Evolutionary conservation across 768 basidiomycete genomes (phyloP).

Genomic region (Phaeolepiota aurea): DNA sequence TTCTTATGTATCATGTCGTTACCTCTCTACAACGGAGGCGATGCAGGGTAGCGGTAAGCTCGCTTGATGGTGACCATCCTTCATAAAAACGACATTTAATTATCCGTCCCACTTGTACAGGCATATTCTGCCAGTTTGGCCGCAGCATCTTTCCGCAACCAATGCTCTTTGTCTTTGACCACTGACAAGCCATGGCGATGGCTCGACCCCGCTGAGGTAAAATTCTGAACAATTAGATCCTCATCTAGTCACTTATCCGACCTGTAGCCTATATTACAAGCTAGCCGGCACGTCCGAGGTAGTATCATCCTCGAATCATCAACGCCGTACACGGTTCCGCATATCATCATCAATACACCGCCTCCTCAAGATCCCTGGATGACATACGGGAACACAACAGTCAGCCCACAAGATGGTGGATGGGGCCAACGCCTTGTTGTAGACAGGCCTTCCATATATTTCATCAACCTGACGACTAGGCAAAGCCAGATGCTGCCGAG

Average conservation of each 20-base stretch:
- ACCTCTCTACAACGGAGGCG: slow-evolving; percentile 25
- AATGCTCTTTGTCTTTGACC: slow-evolving; percentile 24
- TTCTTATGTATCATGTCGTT: slow-evolving; percentile 21
- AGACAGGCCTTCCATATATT: no score
- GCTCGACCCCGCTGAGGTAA: slow-evolving; percentile 45
- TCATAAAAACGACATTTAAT: neutral
- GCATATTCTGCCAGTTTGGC: slow-evolving; percentile 27
- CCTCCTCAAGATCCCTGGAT: slow-evolving; percentile 32
- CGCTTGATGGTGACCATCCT: neutral
- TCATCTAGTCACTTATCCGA: neutral
- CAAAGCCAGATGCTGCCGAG: no score
- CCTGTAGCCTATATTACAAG: slow-evolving; percentile 22
- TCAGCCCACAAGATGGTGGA: slow-evolving; percentile 26
- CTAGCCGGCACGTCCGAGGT: slow-evolving; percentile 15
- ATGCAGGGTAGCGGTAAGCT: slow-evolving; percentile 30
- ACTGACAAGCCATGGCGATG: slow-evolving; percentile 36
- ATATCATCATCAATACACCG: slow-evolving; percentile 33
- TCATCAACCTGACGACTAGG: no score
- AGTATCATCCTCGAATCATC: slow-evolving; percentile 34
- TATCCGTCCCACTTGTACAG: slow-evolving; percentile 18
- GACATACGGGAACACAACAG: slow-evolving; percentile 23
- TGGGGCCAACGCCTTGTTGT: slow-evolving; percentile 25
- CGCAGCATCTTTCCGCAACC: slow-evolving; percentile 26
- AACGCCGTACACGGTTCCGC: slow-evolving; percentile 31
- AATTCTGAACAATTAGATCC: slow-evolving; percentile 4